A percentile compares a stretch with the other conserved stretches of the same genome.
These are phyloP conservation scores for Zoysia japonica DNA, from an alignment of 176 grass and related monocot species.

Conservation along the genomic window DNA sequence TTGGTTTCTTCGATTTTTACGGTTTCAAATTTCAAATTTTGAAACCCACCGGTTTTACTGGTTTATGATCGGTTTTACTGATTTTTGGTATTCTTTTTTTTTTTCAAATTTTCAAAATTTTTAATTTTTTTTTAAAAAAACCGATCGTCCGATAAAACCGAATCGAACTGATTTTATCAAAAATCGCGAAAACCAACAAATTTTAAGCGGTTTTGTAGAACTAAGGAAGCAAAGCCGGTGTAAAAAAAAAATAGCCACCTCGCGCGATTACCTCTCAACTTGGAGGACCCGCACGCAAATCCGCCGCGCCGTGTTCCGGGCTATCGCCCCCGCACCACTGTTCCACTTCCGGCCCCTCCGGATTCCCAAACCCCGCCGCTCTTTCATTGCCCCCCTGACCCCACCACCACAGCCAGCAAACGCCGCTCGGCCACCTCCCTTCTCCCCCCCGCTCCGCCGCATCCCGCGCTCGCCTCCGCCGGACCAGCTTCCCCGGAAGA, in stretches of 20 bases:
- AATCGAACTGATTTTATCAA: too few species aligned
- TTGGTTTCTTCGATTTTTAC: too few species aligned
- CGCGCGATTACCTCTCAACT: not conserved
- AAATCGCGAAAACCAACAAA: too few species aligned
- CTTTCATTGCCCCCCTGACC: not conserved
- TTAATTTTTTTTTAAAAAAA: too few species aligned
- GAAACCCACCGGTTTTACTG: not conserved
- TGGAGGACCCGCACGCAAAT: slow-evolving; percentile 15
- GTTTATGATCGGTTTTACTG: not conserved
- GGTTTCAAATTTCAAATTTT: too few species aligned
- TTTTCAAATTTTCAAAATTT: too few species aligned
- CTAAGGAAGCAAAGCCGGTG: not conserved
- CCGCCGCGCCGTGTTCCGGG: slow-evolving; percentile 19
- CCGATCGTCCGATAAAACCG: not conserved
- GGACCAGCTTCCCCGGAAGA: not conserved
- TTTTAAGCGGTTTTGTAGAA: too few species aligned
- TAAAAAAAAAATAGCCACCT: not conserved
- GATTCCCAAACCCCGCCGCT: slow-evolving; percentile 11
- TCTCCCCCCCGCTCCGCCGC: not conserved
- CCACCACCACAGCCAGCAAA: slow-evolving; percentile 5
- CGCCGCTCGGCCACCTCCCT: not conserved
- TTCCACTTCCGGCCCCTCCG: not conserved
- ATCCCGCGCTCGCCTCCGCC: not conserved
- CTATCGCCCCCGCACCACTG: slow-evolving; percentile 19
- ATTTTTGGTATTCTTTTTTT: too few species aligned